These are phyloP conservation scores for Elsinoe perseae DNA, from an alignment of 2,329 filamentous ascomycete genomes.

Conservation along the genomic window DNA sequence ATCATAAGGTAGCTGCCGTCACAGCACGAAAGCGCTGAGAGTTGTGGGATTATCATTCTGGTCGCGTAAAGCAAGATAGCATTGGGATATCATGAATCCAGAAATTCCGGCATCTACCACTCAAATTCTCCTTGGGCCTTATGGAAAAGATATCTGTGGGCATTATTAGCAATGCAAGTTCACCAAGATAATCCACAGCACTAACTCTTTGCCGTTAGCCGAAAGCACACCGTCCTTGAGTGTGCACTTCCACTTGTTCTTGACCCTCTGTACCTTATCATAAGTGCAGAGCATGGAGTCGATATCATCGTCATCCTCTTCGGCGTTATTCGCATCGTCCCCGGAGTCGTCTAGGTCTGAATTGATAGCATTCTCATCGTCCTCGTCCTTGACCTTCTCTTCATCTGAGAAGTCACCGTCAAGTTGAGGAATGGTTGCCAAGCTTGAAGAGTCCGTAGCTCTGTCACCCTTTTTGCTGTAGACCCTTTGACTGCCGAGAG, in stretches of 20 bases:
- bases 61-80: neutral
- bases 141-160: constrained; percentile 76
- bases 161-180: constrained; percentile 23
- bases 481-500: constrained; percentile 49
- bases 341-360: constrained; percentile 97
- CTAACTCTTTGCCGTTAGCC: constrained; percentile 80
- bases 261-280: constrained; percentile 96
- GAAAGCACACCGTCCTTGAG: constrained; percentile 94
- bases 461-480: constrained; percentile 24
- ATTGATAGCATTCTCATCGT: constrained; percentile 93
- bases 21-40: neutral
- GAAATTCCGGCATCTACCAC: constrained; percentile 57
- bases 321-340: constrained; percentile 49
- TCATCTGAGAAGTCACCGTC: constrained; percentile 52
- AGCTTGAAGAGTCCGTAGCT: neutral
- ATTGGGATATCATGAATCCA: neutral
- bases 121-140: constrained; percentile 97
- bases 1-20: neutral
- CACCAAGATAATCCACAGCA: neutral
- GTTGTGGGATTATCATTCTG: neutral
- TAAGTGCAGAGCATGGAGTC: constrained; percentile 95
- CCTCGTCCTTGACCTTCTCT: constrained; percentile 42
- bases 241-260: constrained; percentile 96
- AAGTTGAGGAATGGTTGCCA: constrained; percentile 34
- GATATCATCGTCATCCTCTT: constrained; percentile 82